phyloP scores from a whole-genome alignment of 257 asterid genomes.

The Solanum tacnaense region DNA sequence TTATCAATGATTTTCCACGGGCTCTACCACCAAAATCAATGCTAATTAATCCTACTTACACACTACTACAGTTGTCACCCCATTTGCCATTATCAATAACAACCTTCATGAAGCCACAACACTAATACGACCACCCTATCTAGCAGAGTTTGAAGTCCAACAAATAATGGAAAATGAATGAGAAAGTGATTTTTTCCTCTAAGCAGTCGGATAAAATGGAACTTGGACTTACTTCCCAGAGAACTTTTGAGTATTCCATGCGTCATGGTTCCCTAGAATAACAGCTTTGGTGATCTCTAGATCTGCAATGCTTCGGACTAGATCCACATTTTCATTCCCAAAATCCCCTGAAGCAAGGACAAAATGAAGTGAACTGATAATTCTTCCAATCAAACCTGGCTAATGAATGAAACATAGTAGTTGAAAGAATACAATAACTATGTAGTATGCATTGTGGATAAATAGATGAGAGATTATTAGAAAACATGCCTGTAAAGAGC shows the following conservation, averaged over 20 bases:
- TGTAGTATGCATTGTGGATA: neutral
- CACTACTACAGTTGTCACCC: neutral
- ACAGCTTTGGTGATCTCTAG: slow-evolving; percentile 64
- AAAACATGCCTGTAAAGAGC: slow-evolving; percentile 84
- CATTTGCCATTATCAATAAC: neutral
- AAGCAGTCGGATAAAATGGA: neutral
- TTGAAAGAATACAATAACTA: neutral
- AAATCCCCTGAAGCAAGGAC: slow-evolving; percentile 71
- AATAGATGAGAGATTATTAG: slow-evolving; percentile 4
- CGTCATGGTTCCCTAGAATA: slow-evolving; percentile 95
- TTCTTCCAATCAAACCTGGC: neutral
- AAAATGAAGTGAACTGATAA: slow-evolving; percentile 12
- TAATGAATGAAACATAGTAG: neutral
- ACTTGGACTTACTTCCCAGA: slow-evolving; percentile 38
- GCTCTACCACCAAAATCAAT: neutral
- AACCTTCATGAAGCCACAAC: neutral
- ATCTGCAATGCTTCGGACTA: slow-evolving; percentile 60
- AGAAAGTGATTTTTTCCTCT: neutral
- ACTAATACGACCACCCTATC: neutral
- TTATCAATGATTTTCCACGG: neutral
- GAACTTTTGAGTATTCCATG: slow-evolving; percentile 72
- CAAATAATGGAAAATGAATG: neutral
- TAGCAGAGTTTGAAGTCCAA: neutral
- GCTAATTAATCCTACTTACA: neutral
- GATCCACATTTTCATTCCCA: slow-evolving; percentile 86